A percentile compares a stretch with the other conserved stretches of the same genome.
These are phyloP conservation scores for Solanum corneliomulleri DNA, from an alignment of 257 asterid species.

Conservation along the genomic window DNA sequence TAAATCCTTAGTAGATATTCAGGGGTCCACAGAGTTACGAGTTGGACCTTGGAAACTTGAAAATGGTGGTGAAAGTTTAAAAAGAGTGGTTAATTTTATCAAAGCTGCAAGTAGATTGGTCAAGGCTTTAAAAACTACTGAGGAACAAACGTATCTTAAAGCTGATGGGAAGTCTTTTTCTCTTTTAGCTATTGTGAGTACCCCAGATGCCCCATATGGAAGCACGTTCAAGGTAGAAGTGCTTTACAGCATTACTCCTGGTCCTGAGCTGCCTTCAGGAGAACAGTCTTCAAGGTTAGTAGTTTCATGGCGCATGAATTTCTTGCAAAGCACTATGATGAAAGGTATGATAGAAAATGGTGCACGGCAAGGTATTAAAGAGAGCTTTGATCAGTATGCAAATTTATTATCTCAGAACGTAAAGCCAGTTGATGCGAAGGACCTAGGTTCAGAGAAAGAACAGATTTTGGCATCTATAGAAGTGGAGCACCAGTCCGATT, in stretches of 20 bases:
- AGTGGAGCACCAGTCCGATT: constrained; percentile 65
- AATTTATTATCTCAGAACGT: constrained; percentile 57
- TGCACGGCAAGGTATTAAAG: constrained; percentile 84
- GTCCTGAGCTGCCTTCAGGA: constrained; percentile 87
- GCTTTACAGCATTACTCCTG: constrained; percentile 71
- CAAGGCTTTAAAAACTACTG: constrained; percentile 74
- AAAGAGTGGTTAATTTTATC: constrained; percentile 47
- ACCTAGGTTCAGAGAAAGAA: constrained; percentile 72
- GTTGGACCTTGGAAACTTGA: constrained; percentile 80
- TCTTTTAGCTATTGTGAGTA: constrained; percentile 57
- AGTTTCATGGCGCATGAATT: constrained; percentile 87
- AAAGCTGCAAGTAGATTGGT: constrained; percentile 79
- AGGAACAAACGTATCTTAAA: constrained; percentile 78
- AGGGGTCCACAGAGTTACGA: constrained; percentile 66
- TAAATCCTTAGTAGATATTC: constrained; percentile 45
- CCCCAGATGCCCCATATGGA: constrained; percentile 98
- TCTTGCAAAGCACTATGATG: constrained; percentile 88
- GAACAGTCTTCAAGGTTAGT: constrained; percentile 62
- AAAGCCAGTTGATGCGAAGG: constrained; percentile 68
- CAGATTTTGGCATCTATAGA: constrained; percentile 81
- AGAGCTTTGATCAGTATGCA: constrained; percentile 67
- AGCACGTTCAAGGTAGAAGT: constrained; percentile 64
- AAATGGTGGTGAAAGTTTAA: constrained; percentile 44
- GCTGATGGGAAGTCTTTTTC: constrained; percentile 70
- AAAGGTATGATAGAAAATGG: constrained; percentile 94